Percentiles rank a stretch among this genome's conserved stretches.
Conservation (phyloP, 2,329 filamentous ascomycete genomes). For the Juglanconis oblonga region DNA sequence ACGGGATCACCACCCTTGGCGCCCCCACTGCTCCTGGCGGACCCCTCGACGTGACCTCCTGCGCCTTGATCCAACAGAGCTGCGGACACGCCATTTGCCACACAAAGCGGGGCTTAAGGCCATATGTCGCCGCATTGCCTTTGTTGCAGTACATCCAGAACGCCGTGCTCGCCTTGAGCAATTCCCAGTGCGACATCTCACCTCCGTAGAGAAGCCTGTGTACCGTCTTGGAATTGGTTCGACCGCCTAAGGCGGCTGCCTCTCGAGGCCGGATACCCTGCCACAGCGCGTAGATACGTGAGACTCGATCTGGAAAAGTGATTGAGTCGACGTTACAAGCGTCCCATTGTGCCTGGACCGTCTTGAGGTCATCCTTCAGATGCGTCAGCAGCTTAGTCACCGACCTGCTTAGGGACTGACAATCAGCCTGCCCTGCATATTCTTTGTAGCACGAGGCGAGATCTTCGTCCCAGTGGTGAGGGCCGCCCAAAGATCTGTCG, state of each 20-base stretch:
- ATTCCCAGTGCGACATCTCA: slow-evolving; percentile 40
- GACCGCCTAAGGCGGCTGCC: slow-evolving; percentile 11
- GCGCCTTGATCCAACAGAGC: slow-evolving; percentile 46
- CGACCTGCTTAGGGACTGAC: slow-evolving; percentile 22
- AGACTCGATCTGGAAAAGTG: slow-evolving; percentile 26
- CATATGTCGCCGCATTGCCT: slow-evolving; percentile 15
- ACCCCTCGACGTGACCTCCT: slow-evolving; percentile 11
- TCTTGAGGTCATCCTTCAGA: slow-evolving; percentile 33
- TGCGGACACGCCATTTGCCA: slow-evolving; percentile 50
- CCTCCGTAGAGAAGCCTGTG: slow-evolving; percentile 26
- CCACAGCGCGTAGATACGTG: slow-evolving; percentile 39
- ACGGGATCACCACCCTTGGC: slow-evolving; percentile 32
- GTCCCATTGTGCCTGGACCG: slow-evolving; percentile 32
- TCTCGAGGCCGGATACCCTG: slow-evolving; percentile 36
- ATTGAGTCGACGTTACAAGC: slow-evolving; percentile 14
- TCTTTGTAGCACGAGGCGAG: slow-evolving; percentile 28
- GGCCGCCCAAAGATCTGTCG: slow-evolving; percentile 8
- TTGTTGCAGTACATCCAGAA: slow-evolving; percentile 36
- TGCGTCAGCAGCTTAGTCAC: slow-evolving; percentile 30
- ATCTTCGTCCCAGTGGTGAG: slow-evolving; percentile 35
- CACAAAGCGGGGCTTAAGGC: slow-evolving; percentile 28
- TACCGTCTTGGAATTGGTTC: slow-evolving; percentile 25
- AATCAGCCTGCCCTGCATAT: neutral
- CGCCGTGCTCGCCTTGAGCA: slow-evolving; percentile 48
- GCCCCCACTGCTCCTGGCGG: slow-evolving; percentile 18